Percentiles rank a stretch among this genome's conserved stretches.
Evolutionary conservation across 345 rosid genomes (phyloP).

Genomic region (Gossypium bickii): DNA sequence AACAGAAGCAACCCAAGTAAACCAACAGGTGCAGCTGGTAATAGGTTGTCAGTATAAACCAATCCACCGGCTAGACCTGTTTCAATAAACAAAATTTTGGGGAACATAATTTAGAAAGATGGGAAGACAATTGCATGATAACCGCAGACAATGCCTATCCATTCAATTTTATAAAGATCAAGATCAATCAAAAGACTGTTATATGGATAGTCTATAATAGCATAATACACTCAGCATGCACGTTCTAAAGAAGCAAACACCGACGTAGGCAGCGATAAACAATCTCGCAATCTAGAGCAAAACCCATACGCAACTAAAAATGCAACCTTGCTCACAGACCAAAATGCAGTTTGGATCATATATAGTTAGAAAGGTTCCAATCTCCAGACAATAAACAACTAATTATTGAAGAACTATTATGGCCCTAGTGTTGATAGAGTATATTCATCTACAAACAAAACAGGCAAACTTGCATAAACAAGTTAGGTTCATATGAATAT

Average conservation of each 20-base stretch:
- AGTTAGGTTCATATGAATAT: background rate
- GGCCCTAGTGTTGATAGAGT: background rate
- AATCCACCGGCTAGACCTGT: slow-evolving; percentile 65
- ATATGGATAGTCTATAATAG: background rate
- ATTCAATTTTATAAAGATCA: background rate
- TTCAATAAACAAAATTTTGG: slow-evolving; percentile 12
- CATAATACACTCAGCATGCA: background rate
- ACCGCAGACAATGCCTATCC: background rate
- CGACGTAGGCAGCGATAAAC: background rate
- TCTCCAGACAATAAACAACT: background rate
- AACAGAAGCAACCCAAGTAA: slow-evolving; percentile 65
- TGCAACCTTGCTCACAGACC: background rate
- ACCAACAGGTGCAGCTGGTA: slow-evolving; percentile 65
- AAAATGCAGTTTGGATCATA: background rate
- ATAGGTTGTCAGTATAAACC: slow-evolving; percentile 51
- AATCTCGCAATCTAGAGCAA: background rate
- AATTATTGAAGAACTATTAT: background rate
- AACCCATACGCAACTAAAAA: background rate
- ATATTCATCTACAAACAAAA: background rate
- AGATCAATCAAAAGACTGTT: background rate
- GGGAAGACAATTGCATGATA: background rate
- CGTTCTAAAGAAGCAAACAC: background rate
- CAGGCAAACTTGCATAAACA: background rate
- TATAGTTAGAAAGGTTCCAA: background rate
- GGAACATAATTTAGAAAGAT: background rate